Evolutionary conservation across 2,329 filamentous ascomycete species (phyloP).

Genomic region (Botrytis aclada): DNA sequence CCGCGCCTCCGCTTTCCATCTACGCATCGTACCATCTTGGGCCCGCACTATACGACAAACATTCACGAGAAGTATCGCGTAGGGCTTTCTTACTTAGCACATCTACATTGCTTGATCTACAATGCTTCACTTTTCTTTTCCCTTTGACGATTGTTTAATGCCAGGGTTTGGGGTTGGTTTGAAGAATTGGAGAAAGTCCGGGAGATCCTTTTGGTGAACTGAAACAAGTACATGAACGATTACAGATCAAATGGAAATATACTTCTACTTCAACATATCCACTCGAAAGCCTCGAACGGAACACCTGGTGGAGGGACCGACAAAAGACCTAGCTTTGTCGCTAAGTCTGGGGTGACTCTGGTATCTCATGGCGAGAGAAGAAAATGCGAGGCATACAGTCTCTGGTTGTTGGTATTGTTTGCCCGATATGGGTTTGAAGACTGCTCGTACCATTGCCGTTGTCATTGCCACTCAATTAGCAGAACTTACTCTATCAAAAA

Average conservation of each 20-base stretch:
- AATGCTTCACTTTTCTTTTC: neutral
- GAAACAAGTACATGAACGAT: neutral
- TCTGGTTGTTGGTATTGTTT: neutral
- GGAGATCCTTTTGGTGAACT: neutral
- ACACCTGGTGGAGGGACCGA: too few relatives aligned
- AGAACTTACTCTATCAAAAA: neutral
- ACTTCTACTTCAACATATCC: neutral
- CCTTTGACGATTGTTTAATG: too few relatives aligned
- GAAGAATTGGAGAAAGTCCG: neutral
- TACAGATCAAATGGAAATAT: neutral
- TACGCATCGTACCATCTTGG: constrained; percentile 14
- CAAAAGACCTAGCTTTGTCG: neutral
- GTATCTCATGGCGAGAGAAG: neutral
- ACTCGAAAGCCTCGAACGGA: neutral
- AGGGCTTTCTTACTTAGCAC: neutral
- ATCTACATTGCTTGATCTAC: neutral
- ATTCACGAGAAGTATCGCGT: neutral
- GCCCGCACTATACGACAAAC: neutral
- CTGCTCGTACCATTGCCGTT: neutral
- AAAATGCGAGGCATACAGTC: neutral
- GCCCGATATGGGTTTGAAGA: neutral
- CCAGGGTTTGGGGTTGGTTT: neutral
- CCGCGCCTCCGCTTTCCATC: constrained; percentile 9
- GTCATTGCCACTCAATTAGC: neutral
- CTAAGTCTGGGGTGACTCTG: neutral